phyloP scores from a whole-genome alignment of 164 flowering plant genomes.

The Cinnamomum chago region DNA sequence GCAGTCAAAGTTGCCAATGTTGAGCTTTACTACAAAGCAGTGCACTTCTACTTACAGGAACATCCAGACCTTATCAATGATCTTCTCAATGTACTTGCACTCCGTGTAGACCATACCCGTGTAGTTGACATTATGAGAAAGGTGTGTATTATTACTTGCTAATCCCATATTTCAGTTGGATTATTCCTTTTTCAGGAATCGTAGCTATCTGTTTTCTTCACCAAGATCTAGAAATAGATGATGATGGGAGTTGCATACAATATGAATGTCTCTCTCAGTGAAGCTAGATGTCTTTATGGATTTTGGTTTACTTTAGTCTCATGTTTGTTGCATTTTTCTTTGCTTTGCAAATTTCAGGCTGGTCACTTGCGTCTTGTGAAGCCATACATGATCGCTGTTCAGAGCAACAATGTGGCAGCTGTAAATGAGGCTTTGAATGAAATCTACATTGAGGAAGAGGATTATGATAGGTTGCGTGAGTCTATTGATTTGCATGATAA shows the following conservation, averaged over 20 bases:
- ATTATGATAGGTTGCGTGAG: conserved; percentile 89
- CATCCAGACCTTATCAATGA: conserved; percentile 97
- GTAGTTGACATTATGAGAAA: conserved; percentile 99
- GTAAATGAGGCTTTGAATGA: conserved; percentile 95
- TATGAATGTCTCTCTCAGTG: neutral
- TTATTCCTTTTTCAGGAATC: neutral
- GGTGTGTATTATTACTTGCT: conserved; percentile 34
- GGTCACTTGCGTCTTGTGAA: conserved; percentile 89
- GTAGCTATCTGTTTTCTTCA: neutral
- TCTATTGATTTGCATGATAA: conserved; percentile 93
- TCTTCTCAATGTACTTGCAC: conserved; percentile 90
- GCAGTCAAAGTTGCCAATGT: conserved; percentile 94
- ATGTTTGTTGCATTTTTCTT: neutral
- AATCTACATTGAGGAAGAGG: conserved; percentile 90
- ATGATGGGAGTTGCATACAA: neutral
- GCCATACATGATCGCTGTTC: conserved; percentile 99
- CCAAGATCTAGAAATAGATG: neutral
- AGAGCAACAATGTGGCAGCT: conserved; percentile 92
- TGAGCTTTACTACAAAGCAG: conserved; percentile 96
- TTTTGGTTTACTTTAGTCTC: neutral
- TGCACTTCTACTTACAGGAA: conserved; percentile 96
- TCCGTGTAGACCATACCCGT: conserved; percentile 89
- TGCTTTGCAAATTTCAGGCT: conserved; percentile 49
- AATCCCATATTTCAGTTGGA: neutral
- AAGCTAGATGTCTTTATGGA: neutral